Base-by-base conservation (phyloP, 2,329 filamentous ascomycete genomes). In the Penicillium sp. region DNA sequence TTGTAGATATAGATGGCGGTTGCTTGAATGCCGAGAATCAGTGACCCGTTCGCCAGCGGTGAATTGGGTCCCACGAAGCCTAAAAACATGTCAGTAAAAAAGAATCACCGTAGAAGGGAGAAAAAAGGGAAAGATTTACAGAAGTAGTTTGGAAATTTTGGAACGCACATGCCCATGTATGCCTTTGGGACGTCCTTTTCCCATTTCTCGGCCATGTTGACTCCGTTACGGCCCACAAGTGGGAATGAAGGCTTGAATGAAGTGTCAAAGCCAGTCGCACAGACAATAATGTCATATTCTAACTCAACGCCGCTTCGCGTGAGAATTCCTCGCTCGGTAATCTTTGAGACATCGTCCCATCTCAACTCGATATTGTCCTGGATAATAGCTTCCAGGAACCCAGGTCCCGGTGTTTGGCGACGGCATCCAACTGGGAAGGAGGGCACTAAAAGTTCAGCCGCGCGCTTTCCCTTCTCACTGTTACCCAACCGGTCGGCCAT, bases 261-360 rank as follows among this genome's bases (percentile, higher is more conserved):
- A 9, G 74, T 72, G 57, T 78, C 69, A 58, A 77, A 79, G 0
- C 77, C 77, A 0, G 76, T 79, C 8, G 75, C 74, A 59, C 74
- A 77, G 44, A 77, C 57, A 49, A 71, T 68, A 2, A 72, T 44
- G 38, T 74, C 71, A 31, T 71, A 62, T 36, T 71, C 60, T 19
- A 65, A 44, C 13, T 60, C 60, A 6, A 57, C 45, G 0, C 63
- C 66, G 23, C 64, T 48, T n/a, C 43, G 27, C 2, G 64, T 66
- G 6, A 54, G 47, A 15, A 70, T 63, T 2, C 70, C 70, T 1
- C 27, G 53, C 4, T 55, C 39, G 0, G 65, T 71, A 23, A 72
- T 57, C 4, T 49, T 42, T 0, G 67, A 62, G 35, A 74, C 69
- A 1, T 60, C 51, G 2, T 59, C 45, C 41, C 61, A 64, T 36